Evolutionary conservation across 495 filamentous ascomycete species (phyloP).

Genomic region (Oidiodendron maius): DNA sequence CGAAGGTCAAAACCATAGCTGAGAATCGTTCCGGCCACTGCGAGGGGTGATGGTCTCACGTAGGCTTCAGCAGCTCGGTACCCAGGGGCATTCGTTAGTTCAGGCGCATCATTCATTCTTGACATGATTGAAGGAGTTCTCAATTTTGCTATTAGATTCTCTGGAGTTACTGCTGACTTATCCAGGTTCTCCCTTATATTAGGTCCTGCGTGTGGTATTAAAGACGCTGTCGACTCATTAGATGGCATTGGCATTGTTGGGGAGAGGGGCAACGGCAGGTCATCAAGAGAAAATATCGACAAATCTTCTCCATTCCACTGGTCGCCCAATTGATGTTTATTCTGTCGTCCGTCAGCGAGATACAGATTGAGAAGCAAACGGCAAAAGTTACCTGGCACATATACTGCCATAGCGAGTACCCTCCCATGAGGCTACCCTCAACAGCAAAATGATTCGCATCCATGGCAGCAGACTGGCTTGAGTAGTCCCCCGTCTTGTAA

Average conservation of each 20-base stretch:
- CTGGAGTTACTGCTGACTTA: slow-evolving; percentile 53
- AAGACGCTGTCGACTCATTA: slow-evolving; percentile 29
- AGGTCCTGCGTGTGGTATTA: slow-evolving; percentile 23
- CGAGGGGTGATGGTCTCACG: slow-evolving; percentile 77
- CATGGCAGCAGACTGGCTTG: slow-evolving; percentile 88
- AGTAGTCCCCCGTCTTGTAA: slow-evolving; percentile 94
- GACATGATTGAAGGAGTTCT: slow-evolving; percentile 67
- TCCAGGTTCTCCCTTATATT: slow-evolving; percentile 40
- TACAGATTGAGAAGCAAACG: not conserved
- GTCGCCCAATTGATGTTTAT: slow-evolving; percentile 86
- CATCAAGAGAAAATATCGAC: slow-evolving; percentile 81
- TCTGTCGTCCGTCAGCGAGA: slow-evolving; percentile 31
- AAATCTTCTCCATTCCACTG: slow-evolving; percentile 98
- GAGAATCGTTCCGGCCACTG: slow-evolving; percentile 59
- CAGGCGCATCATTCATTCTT: slow-evolving; percentile 40
- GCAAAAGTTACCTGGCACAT: slow-evolving; percentile 54
- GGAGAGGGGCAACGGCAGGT: slow-evolving; percentile 59
- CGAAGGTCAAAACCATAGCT: slow-evolving; percentile 73
- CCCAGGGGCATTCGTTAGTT: slow-evolving; percentile 55
- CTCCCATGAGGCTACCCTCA: slow-evolving; percentile 73
- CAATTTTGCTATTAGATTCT: slow-evolving; percentile 67
- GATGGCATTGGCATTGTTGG: slow-evolving; percentile 32
- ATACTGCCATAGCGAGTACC: slow-evolving; percentile 89
- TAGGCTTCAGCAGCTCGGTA: slow-evolving; percentile 90
- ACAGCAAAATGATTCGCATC: slow-evolving; percentile 95